Conservation (phyloP, 2,329 filamentous ascomycete genomes). For the Neofusicoccum parvum region DNA sequence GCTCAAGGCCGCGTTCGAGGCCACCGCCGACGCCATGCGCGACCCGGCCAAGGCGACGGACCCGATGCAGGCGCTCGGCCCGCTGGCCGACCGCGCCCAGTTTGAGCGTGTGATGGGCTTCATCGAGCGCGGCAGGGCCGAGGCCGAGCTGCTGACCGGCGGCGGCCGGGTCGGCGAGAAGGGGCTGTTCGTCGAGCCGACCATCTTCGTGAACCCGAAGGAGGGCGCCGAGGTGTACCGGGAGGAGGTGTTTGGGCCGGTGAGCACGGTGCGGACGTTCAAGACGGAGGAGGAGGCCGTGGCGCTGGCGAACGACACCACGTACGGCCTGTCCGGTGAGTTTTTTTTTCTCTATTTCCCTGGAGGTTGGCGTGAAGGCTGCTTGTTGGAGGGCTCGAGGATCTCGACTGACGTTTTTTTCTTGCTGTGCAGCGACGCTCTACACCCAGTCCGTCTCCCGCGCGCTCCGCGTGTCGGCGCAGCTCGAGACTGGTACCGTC, state of each 20-base stretch:
- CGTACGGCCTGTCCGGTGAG: slow-evolving; percentile 31
- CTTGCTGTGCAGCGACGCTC: slow-evolving; percentile 29
- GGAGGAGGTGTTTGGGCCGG: slow-evolving; percentile 39
- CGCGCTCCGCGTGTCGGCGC: slow-evolving; percentile 33
- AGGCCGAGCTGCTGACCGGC: slow-evolving; percentile 36
- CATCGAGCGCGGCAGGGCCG: slow-evolving; percentile 36
- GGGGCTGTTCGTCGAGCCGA: slow-evolving; percentile 35
- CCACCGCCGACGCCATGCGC: slow-evolving; percentile 27
- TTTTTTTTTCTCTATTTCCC: background rate
- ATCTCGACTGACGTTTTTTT: no score
- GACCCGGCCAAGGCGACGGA: slow-evolving; percentile 19
- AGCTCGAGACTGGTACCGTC: slow-evolving; percentile 36
- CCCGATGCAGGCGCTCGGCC: slow-evolving; percentile 28
- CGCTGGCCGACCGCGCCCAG: slow-evolving; percentile 37
- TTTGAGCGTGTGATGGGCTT: slow-evolving; percentile 39
- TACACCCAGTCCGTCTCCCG: slow-evolving; percentile 29
- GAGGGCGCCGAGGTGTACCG: slow-evolving; percentile 32
- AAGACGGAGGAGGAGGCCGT: slow-evolving; percentile 38
- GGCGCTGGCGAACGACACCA: slow-evolving; percentile 35
- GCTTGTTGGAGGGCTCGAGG: no score
- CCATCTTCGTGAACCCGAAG: slow-evolving; percentile 35
- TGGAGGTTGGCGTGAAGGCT: background rate
- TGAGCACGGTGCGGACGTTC: slow-evolving; percentile 35
- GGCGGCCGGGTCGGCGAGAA: slow-evolving; percentile 35
- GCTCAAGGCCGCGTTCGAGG: slow-evolving; percentile 32